Evolutionary conservation across 352 stramenopile genomes (phyloP), one percentile per base, ranked within the genome.

Genomic region (Globisporangium irregulare): DNA sequence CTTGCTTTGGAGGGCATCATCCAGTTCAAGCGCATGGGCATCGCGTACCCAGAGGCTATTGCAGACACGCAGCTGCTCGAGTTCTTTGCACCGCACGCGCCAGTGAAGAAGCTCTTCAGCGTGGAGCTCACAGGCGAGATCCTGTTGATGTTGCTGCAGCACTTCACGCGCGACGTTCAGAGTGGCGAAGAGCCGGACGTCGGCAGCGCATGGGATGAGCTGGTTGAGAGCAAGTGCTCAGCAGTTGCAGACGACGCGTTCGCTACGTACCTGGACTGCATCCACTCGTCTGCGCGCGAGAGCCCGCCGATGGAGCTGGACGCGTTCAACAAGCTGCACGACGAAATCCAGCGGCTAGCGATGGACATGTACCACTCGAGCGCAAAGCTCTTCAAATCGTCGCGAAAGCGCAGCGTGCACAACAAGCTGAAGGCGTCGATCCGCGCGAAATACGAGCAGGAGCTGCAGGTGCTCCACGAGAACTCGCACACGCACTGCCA

Each of bases 191-290:
- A 79, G 3, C 61, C 84, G 9, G 87, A 94, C 48, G 73, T 94
- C 60, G 73, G 72, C 32, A 80, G 63, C 41, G 84, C 79, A 1
- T 95, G 84, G 83, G 86, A 94, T 66, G 81, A 88, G 36, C 70
- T 86, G 55, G 84, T 87, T 20, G 81, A 90, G 63, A 54, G 77
- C 48, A 81, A 83, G 50, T 94, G 86, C 53, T 41, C 43, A 12
- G 61, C 76, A 0, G 58, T 89, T 9, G 84, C 82, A 0, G 82
- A 84, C 15, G 84, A 93, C 56, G 87, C 84, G 5, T 63, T 92
- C 20, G 74, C 67, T 20, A 94, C 81, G 41, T 95, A 95, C 67
- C 65, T 83, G 24, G 87, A 95, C 67, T 93, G 85, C 62, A 80
- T 94, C 7, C 80, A 87, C 59, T 77, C 78, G 15, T 84, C 77